Conservation (phyloP, 169 alveolate genomes). For the Cryptosporidium sp. region DNA sequence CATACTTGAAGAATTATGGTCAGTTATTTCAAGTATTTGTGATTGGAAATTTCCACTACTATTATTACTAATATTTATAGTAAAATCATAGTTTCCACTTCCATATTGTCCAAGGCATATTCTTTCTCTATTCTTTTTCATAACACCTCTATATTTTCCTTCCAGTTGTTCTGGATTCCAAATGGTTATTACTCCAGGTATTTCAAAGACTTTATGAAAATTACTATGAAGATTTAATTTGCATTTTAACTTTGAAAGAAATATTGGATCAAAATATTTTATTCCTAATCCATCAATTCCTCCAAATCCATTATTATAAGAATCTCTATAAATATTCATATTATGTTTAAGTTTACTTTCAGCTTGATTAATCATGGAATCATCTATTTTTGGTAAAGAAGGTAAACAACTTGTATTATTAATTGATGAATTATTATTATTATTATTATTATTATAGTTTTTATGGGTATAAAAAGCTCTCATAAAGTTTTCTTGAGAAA, state of each 20-base stretch:
- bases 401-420: not conserved
- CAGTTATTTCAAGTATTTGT: constrained; percentile 44
- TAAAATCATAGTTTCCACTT: not conserved
- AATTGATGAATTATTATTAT: not conserved
- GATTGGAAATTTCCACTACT: not conserved
- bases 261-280: constrained; percentile 16
- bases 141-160: constrained; percentile 70
- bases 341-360: constrained; percentile 1
- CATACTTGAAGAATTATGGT: constrained; percentile 61
- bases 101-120: constrained; percentile 54
- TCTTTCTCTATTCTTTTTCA: constrained; percentile 62
- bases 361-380: constrained; percentile 19
- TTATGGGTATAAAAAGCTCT: constrained; percentile 5
- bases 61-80: too few species aligned
- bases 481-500: constrained; percentile 40
- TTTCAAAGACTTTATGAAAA: constrained; percentile 35
- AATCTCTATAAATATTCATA: not conserved
- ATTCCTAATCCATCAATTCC: not conserved
- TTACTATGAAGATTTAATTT: constrained; percentile 35
- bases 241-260: constrained; percentile 47
- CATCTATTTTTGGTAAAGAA: constrained; percentile 30
- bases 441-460: not conserved
- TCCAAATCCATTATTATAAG: not conserved
- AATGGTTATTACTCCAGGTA: constrained; percentile 36
- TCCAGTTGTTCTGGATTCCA: constrained; percentile 68